These are phyloP conservation scores for Physcomitrellopsis africana DNA, from an alignment of 225 moss, liverwort and hornwort genomes.

Conservation along the genomic window DNA sequence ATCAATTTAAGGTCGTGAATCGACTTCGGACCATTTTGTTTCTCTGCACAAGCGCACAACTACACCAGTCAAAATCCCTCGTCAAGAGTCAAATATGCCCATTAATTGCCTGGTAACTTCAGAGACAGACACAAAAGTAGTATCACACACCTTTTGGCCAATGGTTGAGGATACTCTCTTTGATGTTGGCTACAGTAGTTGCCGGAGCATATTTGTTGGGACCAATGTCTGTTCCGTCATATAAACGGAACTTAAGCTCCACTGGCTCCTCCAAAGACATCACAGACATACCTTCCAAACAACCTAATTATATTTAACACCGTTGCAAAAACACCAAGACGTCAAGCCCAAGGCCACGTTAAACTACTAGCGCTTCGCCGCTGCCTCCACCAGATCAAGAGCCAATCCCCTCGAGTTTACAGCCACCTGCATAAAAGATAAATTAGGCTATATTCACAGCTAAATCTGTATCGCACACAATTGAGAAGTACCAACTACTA, in stretches of 20 bases:
- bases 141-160: slow-evolving; percentile 86
- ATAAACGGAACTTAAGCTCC: slow-evolving; percentile 98
- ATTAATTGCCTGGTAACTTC: not conserved
- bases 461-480: no score
- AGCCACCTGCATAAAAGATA: slow-evolving; percentile 26
- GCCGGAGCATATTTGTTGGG: slow-evolving; percentile 94
- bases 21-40: slow-evolving; percentile 93
- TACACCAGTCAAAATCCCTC: slow-evolving; percentile 21
- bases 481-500: slow-evolving; percentile 10
- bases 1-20: slow-evolving; percentile 96
- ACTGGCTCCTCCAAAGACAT: slow-evolving; percentile 92
- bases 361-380: not conserved
- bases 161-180: slow-evolving; percentile 95
- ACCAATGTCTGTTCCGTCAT: slow-evolving; percentile 97
- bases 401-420: not conserved
- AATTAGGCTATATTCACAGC: no score
- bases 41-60: slow-evolving; percentile 63
- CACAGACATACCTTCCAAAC: slow-evolving; percentile 45
- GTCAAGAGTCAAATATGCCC: not conserved
- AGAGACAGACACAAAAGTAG: not conserved
- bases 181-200: slow-evolving; percentile 91
- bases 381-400: slow-evolving; percentile 9
- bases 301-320: slow-evolving; percentile 24
- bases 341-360: slow-evolving; percentile 14
- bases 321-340: slow-evolving; percentile 6